Percentiles rank a stretch among this genome's conserved stretches.
These are phyloP conservation scores for Dioscorea zingiberensis DNA, from an alignment of 106 monocot species.

Conservation along the genomic window DNA sequence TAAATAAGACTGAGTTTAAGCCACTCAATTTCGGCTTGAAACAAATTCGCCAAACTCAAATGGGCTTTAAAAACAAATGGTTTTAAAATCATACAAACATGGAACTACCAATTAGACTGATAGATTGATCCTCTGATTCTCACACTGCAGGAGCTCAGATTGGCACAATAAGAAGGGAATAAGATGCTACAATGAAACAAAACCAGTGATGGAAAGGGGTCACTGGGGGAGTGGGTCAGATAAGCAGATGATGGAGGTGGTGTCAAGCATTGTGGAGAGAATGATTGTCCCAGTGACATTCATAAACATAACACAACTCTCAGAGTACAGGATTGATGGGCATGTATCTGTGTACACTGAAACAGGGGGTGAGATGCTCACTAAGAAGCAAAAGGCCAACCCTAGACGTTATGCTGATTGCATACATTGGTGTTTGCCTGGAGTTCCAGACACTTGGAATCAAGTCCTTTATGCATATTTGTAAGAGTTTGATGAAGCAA, in stretches of 20 bases:
- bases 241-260: constrained; percentile 53
- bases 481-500: constrained; percentile 1
- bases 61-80: too few species aligned
- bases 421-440: constrained; percentile 79
- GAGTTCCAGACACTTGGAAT: constrained; percentile 78
- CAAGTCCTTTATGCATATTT: constrained; percentile 54
- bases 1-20: too few species aligned
- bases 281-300: constrained; percentile 58
- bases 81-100: too few species aligned
- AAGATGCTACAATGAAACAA: constrained; percentile 67
- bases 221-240: constrained; percentile 63
- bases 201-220: constrained; percentile 34
- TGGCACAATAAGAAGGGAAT: constrained; percentile 43
- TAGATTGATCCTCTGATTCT: too few species aligned
- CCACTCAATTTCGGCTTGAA: too few species aligned
- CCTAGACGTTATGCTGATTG: constrained; percentile 49
- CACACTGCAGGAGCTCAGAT: constrained; percentile 40
- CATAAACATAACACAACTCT: constrained; percentile 68
- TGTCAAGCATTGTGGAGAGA: constrained; percentile 32
- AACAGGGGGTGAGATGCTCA: constrained; percentile 25
- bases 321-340: constrained; percentile 60
- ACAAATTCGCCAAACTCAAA: too few species aligned
- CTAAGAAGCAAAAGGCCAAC: constrained; percentile 36
- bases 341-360: constrained; percentile 46
- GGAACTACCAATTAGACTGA: too few species aligned